A percentile compares a stretch with the other conserved stretches of the same genome.
phyloP scores from a whole-genome alignment of 768 basidiomycete genomes.

The Inosperma sp. region DNA sequence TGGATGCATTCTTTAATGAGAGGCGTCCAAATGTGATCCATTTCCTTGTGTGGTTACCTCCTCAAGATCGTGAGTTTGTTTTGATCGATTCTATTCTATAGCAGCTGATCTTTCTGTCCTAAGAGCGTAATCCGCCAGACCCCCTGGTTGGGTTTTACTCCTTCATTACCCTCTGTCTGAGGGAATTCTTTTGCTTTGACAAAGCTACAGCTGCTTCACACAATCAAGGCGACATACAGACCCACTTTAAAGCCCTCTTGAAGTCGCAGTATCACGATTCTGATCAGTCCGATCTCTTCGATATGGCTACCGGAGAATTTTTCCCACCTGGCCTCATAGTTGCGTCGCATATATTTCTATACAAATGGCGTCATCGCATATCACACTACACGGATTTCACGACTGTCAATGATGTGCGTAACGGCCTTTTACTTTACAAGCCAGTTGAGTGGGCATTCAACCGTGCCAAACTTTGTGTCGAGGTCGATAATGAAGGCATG shows the following conservation, averaged over 20 bases:
- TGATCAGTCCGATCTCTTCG: not conserved
- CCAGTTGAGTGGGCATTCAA: conserved; percentile 2
- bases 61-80: not conserved
- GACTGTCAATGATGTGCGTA: not conserved
- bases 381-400: not conserved
- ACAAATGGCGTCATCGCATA: not conserved
- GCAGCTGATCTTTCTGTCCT: not conserved
- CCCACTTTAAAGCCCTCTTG: not conserved
- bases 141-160: not conserved
- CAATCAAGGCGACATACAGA: not conserved
- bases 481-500: not conserved
- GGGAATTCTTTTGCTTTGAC: not conserved
- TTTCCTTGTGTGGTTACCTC: not conserved
- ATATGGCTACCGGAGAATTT: not conserved
- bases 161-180: conserved; percentile 1
- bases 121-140: not conserved
- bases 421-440: conserved; percentile 2
- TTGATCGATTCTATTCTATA: not conserved
- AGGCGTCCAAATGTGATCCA: not conserved
- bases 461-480: not conserved
- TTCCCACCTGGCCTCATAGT: not conserved
- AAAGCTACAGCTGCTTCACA: not conserved
- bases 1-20: not conserved
- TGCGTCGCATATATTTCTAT: not conserved
- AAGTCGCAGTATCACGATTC: not conserved